These are phyloP conservation scores for Penicillium crustosum DNA, from an alignment of 2,329 filamentous ascomycete genomes.

Conservation along the genomic window DNA sequence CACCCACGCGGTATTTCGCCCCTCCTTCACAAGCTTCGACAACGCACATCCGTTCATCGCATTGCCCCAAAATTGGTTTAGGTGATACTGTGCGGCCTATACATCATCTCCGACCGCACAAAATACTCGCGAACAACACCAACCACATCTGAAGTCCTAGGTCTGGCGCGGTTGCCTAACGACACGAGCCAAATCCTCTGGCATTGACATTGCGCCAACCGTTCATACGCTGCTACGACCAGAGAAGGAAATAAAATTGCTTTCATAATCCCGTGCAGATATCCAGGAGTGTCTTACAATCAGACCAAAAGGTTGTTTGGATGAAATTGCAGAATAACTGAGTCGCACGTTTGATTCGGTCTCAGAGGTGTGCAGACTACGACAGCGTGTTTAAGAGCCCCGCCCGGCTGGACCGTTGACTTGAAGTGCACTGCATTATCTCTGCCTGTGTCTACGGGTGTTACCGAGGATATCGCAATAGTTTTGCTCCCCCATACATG, in stretches of 20 bases:
- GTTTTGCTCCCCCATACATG: not conserved
- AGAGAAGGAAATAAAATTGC: not conserved
- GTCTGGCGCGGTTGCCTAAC: not conserved
- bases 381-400: not conserved
- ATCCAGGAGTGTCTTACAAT: not conserved
- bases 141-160: not conserved
- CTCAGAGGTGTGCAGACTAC: not conserved
- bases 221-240: not conserved
- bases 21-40: conserved; percentile 10
- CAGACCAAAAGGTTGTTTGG: not conserved
- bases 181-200: not conserved
- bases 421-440: not conserved
- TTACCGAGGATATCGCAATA: too few relatives aligned
- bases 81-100: not conserved
- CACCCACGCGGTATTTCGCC: not conserved
- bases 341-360: not conserved
- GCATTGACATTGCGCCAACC: conserved; percentile 1
- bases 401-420: not conserved
- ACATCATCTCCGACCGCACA: not conserved
- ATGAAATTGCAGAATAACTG: not conserved
- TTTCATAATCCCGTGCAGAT: not conserved
- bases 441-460: not conserved
- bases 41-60: conserved; percentile 1
- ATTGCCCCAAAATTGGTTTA: not conserved
- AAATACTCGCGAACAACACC: not conserved